Percentiles rank a stretch among this genome's conserved stretches.
These are phyloP conservation scores for Hypoxylon sp. DNA, from an alignment of 2,329 filamentous ascomycete species.

Conservation along the genomic window DNA sequence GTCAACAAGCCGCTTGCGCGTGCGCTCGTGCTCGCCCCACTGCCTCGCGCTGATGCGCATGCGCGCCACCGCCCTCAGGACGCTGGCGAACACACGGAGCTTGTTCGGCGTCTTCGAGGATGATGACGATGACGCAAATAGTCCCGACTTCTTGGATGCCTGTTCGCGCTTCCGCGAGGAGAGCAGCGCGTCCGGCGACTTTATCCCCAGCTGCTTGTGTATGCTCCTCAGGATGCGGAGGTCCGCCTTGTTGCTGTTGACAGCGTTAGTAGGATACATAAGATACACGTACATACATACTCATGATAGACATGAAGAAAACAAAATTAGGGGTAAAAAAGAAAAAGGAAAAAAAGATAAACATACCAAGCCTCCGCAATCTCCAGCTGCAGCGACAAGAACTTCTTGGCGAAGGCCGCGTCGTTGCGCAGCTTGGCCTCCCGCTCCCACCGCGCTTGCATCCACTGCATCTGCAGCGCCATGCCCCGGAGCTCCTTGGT, in stretches of 20 bases:
- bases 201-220: constrained; percentile 68
- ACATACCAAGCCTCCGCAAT: constrained; percentile 92
- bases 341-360: constrained; percentile 21
- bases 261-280: constrained; percentile 40
- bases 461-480: constrained; percentile 89
- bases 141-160: constrained; percentile 17
- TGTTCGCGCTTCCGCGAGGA: constrained; percentile 48
- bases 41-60: constrained; percentile 60
- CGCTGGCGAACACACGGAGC: constrained; percentile 60
- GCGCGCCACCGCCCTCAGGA: constrained; percentile 65
- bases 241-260: constrained; percentile 86
- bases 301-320: no score
- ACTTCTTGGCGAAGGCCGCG: constrained; percentile 87
- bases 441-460: constrained; percentile 82
- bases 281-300: no score
- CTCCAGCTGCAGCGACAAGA: constrained; percentile 81
- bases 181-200: constrained; percentile 49
- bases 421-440: constrained; percentile 84
- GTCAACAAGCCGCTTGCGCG: constrained; percentile 61
- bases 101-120: constrained; percentile 42
- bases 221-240: constrained; percentile 87
- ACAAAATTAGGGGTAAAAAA: constrained; percentile 8
- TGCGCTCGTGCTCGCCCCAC: constrained; percentile 65
- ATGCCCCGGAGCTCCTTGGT: constrained; percentile 83
- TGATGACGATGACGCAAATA: background rate